Evolutionary conservation across 2,329 filamentous ascomycete species (phyloP).

Genomic region (Fragosphaeria purpurea): DNA sequence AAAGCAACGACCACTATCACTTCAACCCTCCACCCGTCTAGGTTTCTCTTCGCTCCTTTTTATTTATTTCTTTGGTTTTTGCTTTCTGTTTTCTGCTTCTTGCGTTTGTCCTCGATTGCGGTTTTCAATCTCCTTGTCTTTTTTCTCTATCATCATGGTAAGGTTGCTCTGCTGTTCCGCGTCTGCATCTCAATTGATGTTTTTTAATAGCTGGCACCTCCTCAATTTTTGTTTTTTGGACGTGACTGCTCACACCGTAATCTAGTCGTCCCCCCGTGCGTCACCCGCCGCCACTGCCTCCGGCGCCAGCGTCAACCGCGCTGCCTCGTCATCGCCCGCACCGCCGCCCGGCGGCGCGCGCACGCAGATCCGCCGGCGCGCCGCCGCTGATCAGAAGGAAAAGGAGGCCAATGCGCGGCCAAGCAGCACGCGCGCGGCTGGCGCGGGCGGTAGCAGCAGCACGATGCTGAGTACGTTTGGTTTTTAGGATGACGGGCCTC

Average conservation of each 20-base stretch:
- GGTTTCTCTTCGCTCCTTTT: too few relatives aligned
- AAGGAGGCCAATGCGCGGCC: constrained; percentile 90
- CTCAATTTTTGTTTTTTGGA: too few relatives aligned
- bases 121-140: too few relatives aligned
- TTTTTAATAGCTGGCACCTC: too few relatives aligned
- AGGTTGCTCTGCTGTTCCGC: too few relatives aligned
- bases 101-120: too few relatives aligned
- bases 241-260: background rate
- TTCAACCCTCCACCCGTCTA: too few relatives aligned
- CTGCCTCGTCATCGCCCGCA: constrained; percentile 75
- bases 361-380: constrained; percentile 88
- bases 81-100: too few relatives aligned
- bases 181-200: too few relatives aligned
- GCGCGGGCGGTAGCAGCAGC: constrained; percentile 90
- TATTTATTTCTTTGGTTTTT: too few relatives aligned
- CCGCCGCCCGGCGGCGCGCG: constrained; percentile 87
- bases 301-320: constrained; percentile 60
- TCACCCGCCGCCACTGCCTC: constrained; percentile 49
- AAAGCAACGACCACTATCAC: too few relatives aligned
- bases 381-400: constrained; percentile 94
- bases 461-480: constrained; percentile 84
- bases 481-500: background rate
- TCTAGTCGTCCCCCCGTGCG: constrained; percentile 48
- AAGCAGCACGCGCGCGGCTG: constrained; percentile 83
- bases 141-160: too few relatives aligned